These are phyloP conservation scores for Lobulomyces angularis DNA, from an alignment of 192 early-diverging fungal species.

Conservation along the genomic window DNA sequence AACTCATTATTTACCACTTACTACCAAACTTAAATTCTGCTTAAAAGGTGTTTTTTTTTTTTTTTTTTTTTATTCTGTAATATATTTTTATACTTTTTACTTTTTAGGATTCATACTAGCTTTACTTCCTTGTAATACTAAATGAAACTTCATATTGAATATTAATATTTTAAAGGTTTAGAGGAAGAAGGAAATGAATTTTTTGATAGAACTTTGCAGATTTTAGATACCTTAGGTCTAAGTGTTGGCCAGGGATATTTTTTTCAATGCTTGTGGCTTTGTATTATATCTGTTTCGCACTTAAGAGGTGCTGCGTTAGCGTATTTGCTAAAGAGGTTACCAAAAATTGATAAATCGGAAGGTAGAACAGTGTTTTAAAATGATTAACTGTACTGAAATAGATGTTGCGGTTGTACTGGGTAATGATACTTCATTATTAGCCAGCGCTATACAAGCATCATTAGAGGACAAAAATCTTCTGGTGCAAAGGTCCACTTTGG, in stretches of 20 bases:
- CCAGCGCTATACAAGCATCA: constrained; percentile 58
- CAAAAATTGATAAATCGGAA: constrained; percentile 49
- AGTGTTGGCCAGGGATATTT: constrained; percentile 66
- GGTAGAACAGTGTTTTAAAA: constrained; percentile 27
- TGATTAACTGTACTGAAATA: no score
- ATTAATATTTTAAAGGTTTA: no score
- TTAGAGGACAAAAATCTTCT: constrained; percentile 62
- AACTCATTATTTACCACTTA: no score
- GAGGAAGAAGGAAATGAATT: constrained; percentile 84
- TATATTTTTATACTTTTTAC: no score
- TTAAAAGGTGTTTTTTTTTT: not conserved
- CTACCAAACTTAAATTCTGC: no score
- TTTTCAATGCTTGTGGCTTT: constrained; percentile 71
- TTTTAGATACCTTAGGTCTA: constrained; percentile 54
- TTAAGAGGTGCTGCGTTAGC: constrained; percentile 61
- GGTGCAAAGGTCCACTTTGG: constrained; percentile 72
- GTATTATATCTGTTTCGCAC: constrained; percentile 54
- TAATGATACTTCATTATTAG: constrained; percentile 46
- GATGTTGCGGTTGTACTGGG: constrained; percentile 24
- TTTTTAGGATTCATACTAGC: no score
- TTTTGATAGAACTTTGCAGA: constrained; percentile 44
- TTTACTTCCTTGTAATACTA: no score
- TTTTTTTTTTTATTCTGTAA: not conserved
- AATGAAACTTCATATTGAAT: no score
- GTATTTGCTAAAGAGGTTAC: constrained; percentile 64